Base-by-base conservation (phyloP, 495 filamentous ascomycete species). In the Pseudevernia furfuracea region DNA sequence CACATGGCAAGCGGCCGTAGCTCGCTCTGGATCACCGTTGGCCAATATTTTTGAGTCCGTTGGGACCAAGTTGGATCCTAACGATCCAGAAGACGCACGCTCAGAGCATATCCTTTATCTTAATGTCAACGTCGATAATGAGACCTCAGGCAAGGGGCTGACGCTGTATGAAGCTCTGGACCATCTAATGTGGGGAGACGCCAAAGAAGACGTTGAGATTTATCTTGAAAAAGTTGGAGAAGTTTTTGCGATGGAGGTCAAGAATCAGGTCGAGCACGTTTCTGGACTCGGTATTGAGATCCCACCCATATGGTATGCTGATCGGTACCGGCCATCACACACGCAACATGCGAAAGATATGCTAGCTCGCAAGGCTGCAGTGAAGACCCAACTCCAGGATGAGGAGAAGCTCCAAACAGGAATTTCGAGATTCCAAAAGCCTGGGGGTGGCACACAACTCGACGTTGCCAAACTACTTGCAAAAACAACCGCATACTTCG, bases 151-250 rank as follows among this genome's bases (percentile, higher is more conserved):
- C 28, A 62, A 73, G n/a, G 69, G 75, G 2, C 78, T 82, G 62
- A 89, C 81, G 8, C 76, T 96, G 19, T 95, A 96, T 70, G 84
- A 90, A 71, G 81, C 86, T 15, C 72, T 92, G 14, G 91, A 96
- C 70, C 76, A 79, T 34, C 68, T 84, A 14, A 78, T 94, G 46
- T 92, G 87, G 85, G 66, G 73, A 23, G 78, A 82, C 32, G 77
- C 79, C 65, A 81, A 72, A 67, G 79, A 79, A 67, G 70, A 87
- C 6, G 77, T 81, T 59, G 78, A 81, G 60, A 76, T 80, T 15
- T 84, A 78, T 75, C 70, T 86, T 30, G 79, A 81, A 53, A 71
- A 79, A 36, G 73, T 88, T 57, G 81, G 84, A 0, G 87, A 92
- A n/a, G 81, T 96, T 19, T 66, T 96, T 46, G 82, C 81, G 8